Evolutionary conservation across 805 yeast species (phyloP).

Genomic region (Candida berthetii): DNA sequence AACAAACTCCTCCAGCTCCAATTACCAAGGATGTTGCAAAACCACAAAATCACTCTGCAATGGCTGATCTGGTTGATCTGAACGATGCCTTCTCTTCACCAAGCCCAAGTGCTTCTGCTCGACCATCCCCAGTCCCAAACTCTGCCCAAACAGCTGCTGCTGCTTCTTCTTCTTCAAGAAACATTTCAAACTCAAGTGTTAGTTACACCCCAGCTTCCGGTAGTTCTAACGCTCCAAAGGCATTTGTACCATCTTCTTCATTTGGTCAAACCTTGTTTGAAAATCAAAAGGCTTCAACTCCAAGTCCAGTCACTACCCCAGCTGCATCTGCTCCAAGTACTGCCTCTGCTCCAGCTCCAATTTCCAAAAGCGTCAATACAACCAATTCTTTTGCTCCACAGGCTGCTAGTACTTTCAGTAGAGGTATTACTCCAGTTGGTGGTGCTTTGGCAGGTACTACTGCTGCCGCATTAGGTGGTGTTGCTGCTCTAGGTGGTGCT

Average conservation of each 20-base stretch:
- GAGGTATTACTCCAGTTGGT: background rate
- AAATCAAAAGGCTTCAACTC: conserved; percentile 9
- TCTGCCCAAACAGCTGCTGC: background rate
- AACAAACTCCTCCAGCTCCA: conserved; percentile 11
- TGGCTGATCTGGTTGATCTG: conserved; percentile 61
- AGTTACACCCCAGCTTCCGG: conserved; percentile 23
- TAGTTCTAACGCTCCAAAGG: conserved; percentile 22
- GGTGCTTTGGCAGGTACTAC: background rate
- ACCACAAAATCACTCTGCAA: conserved; percentile 41
- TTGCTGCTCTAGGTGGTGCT: background rate
- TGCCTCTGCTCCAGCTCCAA: background rate
- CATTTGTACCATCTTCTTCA: conserved; percentile 74
- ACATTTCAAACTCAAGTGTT: conserved; percentile 18
- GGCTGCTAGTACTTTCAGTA: conserved; percentile 6
- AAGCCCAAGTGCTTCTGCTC: conserved; percentile 18
- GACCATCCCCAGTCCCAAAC: conserved; percentile 1
- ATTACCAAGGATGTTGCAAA: conserved; percentile 22
- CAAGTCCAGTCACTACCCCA: conserved; percentile 15
- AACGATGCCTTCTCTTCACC: conserved; percentile 46
- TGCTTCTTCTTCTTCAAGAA: conserved; percentile 5
- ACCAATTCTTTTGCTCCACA: conserved; percentile 7
- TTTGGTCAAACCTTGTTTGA: conserved; percentile 72
- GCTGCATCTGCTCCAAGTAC: conserved; percentile 11
- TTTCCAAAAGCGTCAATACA: background rate
- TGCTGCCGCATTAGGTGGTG: background rate